Evolutionary conservation across 2,329 filamentous ascomycete species (phyloP).

Genomic region (Clarireedia hainanense): DNA sequence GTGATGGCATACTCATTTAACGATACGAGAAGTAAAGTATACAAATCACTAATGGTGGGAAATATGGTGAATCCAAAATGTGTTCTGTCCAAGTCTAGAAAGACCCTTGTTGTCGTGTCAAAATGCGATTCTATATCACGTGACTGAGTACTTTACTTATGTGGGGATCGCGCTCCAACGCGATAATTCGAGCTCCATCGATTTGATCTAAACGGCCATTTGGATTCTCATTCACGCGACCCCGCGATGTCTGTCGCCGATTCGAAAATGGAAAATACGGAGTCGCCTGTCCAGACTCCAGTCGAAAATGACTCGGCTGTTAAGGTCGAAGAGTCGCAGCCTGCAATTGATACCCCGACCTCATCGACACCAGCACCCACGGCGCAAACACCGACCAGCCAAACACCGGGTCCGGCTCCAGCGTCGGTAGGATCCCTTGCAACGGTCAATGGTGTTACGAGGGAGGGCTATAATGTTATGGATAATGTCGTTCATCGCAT

Average conservation of each 20-base stretch:
- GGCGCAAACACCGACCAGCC: background rate
- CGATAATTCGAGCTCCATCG: conserved; percentile 7
- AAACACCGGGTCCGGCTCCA: background rate
- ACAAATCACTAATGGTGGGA: no score
- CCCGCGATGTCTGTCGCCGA: conserved; percentile 4
- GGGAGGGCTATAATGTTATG: conserved; percentile 25
- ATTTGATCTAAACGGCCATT: background rate
- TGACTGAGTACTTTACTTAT: background rate
- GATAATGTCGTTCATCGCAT: conserved; percentile 23
- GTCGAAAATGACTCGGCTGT: background rate
- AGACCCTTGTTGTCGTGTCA: no score
- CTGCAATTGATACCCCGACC: background rate
- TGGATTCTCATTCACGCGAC: background rate
- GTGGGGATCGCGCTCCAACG: conserved; percentile 6
- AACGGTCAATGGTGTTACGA: conserved; percentile 15
- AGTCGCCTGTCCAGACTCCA: conserved; percentile 1
- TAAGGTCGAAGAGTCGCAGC: conserved; percentile 1
- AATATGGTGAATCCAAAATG: no score
- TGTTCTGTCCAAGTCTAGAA: no score
- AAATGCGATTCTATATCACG: background rate
- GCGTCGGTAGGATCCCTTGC: conserved; percentile 5
- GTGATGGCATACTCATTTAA: no score
- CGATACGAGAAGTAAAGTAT: no score
- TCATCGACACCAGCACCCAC: background rate
- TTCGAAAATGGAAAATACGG: conserved; percentile 1